Base-by-base conservation (phyloP, 1,284 basidiomycete species). In the Omphalotus olearius region DNA sequence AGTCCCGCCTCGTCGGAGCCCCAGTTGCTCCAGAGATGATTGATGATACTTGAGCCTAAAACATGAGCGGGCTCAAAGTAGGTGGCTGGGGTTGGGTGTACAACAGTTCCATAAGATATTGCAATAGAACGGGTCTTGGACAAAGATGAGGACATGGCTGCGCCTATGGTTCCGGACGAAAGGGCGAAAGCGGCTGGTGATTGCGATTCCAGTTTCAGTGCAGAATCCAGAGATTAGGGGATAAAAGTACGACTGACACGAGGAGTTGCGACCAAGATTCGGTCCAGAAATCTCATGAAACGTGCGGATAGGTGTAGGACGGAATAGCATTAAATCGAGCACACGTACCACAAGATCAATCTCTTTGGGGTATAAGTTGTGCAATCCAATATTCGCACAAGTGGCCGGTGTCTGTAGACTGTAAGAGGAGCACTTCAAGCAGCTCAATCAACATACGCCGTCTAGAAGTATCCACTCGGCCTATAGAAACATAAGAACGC, bases 161-260 rank as follows among this genome's bases (percentile, higher is more conserved):
- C 93, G 37, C 94, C 93, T 55, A 97, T 78, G 1, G 94, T 97
- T 0, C 94, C 94, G 17, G 91, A 93, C 0, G 91, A 93, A 38
- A 95, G 73, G 4, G 88, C 78, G 63, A 93, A 92, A 1, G 92
- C 91, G 36, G 90, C 88, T 89, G 59, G 26, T 54, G 40, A 49
- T 45, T 36, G 42, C 38, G 30, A 7, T 10, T 5, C 26, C 2
- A 33, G 13, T 3, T 9, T 16, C 28, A 23, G 46, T 49, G 36
- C 52, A 44, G 41, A 48, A 30, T n/a, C n/a, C n/a, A 45, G 23
- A 13, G 40, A 4, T 18, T 33, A 30, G 44, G 45, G 26, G 55
- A 41, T 48, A 42, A 44, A 18, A 35, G 23, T 33, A 28, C 54
- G 28, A 56, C 74, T 49, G 56, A 85, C 84, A 70, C 53, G 90